These are phyloP conservation scores for Ulota crispa DNA, from an alignment of 225 moss, liverwort and hornwort species.

Conservation along the genomic window DNA sequence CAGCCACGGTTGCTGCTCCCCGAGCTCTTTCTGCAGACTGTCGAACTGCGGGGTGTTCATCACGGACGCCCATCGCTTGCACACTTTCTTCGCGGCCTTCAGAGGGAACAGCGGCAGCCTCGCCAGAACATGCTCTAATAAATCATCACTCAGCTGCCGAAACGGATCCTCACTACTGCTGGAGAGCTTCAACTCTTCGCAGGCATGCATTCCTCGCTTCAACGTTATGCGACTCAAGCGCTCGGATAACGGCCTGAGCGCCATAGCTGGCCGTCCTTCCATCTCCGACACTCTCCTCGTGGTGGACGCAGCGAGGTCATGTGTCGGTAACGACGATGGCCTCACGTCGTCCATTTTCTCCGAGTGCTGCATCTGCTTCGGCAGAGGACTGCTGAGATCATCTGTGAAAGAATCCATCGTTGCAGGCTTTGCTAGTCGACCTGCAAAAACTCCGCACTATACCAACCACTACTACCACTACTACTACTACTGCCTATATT, in stretches of 20 bases:
- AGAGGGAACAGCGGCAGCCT: slow-evolving; percentile 45
- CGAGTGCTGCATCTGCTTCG: slow-evolving; percentile 29
- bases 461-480: not conserved
- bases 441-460: not conserved
- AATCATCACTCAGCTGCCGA: slow-evolving; percentile 38
- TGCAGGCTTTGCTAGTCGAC: not conserved
- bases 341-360: slow-evolving; percentile 24
- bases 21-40: slow-evolving; percentile 37
- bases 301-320: not conserved
- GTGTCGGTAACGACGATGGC: not conserved
- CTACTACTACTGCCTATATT: no score
- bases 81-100: slow-evolving; percentile 40
- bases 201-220: slow-evolving; percentile 19
- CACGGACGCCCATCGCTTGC: slow-evolving; percentile 44
- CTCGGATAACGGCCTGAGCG: slow-evolving; percentile 24
- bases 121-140: slow-evolving; percentile 47
- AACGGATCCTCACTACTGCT: slow-evolving; percentile 20
- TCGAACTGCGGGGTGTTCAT: slow-evolving; percentile 39
- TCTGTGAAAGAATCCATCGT: slow-evolving; percentile 54
- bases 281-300: not conserved
- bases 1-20: slow-evolving; percentile 50
- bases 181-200: not conserved
- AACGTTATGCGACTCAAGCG: slow-evolving; percentile 19
- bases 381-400: slow-evolving; percentile 44
- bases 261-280: slow-evolving; percentile 1